These are phyloP conservation scores for Combretum micranthum DNA, from an alignment of 345 rosid species.

Conservation along the genomic window DNA sequence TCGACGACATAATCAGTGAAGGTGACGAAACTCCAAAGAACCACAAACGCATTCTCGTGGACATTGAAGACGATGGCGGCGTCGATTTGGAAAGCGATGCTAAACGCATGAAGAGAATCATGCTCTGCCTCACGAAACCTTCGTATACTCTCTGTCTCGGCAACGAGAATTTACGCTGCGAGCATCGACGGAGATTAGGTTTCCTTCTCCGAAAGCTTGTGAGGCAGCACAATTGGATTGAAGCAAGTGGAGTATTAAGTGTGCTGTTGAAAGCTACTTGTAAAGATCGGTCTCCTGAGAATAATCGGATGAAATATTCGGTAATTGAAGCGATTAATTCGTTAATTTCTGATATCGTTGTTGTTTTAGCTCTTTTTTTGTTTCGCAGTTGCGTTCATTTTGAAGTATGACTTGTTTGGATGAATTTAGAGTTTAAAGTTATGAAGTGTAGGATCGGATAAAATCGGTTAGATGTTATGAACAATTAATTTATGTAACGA, in stretches of 20 bases:
- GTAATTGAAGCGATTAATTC: constrained; percentile 17
- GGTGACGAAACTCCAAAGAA: no score
- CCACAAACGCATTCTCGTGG: no score
- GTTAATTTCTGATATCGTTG: no score
- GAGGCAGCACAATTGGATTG: constrained; percentile 46
- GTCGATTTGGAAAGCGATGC: neutral
- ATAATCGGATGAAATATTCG: constrained; percentile 61
- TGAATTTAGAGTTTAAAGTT: no score
- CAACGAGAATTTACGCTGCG: constrained; percentile 22
- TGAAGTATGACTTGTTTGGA: no score
- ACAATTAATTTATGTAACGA: no score
- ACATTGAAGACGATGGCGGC: neutral
- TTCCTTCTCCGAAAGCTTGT: constrained; percentile 40
- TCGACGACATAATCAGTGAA: no score
- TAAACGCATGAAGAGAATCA: constrained; percentile 24
- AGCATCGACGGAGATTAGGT: constrained; percentile 30
- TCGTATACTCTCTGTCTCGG: constrained; percentile 38
- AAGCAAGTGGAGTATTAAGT: constrained; percentile 61
- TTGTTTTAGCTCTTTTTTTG: no score
- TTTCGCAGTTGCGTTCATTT: no score
- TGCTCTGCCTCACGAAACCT: constrained; percentile 39
- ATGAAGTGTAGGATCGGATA: no score
- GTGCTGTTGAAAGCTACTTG: constrained; percentile 49
- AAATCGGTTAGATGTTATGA: no score
- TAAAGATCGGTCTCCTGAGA: constrained; percentile 26